Percentiles rank a stretch among this genome's conserved stretches.
Evolutionary conservation across 2,329 filamentous ascomycete species (phyloP).

Genomic region (Elsinoe ampelina): DNA sequence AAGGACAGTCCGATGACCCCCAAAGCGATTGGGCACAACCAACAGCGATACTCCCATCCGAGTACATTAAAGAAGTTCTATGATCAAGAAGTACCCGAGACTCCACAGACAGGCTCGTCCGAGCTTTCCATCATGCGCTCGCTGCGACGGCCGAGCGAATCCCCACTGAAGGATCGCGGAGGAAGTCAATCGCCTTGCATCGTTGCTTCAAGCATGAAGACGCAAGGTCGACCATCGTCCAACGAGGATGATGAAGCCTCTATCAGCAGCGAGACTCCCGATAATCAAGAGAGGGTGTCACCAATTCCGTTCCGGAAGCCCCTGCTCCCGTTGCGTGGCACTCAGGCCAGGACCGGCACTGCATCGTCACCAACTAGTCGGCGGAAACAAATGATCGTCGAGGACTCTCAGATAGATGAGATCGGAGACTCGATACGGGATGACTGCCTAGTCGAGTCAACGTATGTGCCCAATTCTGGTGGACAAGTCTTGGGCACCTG

Average conservation of each 20-base stretch:
- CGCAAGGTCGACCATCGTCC: not conserved
- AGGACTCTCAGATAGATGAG: conserved; percentile 16
- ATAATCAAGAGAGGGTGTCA: not conserved
- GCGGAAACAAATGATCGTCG: conserved; percentile 10
- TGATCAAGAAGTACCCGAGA: conserved; percentile 18
- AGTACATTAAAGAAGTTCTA: not conserved
- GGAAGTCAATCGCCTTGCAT: conserved; percentile 4
- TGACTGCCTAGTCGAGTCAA: not conserved
- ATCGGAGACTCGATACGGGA: conserved; percentile 8
- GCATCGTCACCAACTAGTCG: not conserved
- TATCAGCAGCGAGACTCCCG: conserved; percentile 10
- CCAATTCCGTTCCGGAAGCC: conserved; percentile 10
- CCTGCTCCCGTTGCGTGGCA: not conserved
- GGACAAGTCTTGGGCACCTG: not conserved
- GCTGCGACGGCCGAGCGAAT: not conserved
- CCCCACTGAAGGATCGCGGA: conserved; percentile 19
- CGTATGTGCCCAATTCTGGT: not conserved
- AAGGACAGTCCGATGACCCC: conserved; percentile 5
- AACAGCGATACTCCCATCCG: not conserved
- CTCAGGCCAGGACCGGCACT: conserved; percentile 5
- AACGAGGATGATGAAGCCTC: not conserved
- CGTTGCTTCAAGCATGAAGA: not conserved
- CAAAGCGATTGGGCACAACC: not conserved
- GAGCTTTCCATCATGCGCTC: not conserved
- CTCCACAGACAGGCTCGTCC: conserved; percentile 2